These are phyloP conservation scores for Nyctanthes arbortristis DNA, from an alignment of 257 asterid genomes.

Conservation along the genomic window DNA sequence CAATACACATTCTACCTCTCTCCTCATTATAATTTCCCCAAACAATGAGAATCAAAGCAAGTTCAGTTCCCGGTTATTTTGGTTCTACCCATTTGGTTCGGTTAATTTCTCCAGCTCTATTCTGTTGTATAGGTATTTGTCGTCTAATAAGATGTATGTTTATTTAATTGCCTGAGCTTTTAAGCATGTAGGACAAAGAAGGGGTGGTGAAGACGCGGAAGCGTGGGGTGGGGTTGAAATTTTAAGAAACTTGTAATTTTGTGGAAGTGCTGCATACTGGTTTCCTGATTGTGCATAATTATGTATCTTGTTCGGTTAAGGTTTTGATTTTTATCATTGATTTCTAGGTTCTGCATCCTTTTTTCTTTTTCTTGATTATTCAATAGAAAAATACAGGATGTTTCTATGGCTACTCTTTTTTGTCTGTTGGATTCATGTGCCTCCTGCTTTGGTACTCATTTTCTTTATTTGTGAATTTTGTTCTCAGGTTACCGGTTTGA, in stretches of 20 bases:
- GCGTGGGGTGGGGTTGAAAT: not conserved
- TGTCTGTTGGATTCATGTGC: not conserved
- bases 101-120: too few relatives aligned
- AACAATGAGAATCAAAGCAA: too few relatives aligned
- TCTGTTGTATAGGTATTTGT: not conserved
- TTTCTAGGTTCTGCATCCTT: not conserved
- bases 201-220: too few relatives aligned
- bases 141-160: not conserved
- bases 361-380: not conserved
- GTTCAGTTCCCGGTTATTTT: too few relatives aligned
- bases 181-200: too few relatives aligned
- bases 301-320: not conserved
- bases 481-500: not conserved
- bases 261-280: not conserved
- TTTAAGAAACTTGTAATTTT: not conserved
- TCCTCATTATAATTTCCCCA: too few relatives aligned
- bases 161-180: not conserved
- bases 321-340: not conserved
- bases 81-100: too few relatives aligned
- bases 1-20: too few relatives aligned
- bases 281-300: not conserved
- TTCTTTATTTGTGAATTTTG: not conserved
- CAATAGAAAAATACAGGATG: not conserved
- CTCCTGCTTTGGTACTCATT: not conserved
- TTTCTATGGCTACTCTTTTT: not conserved